Conservation (phyloP, 1,139 yeast genomes). For the Tardiomyces blankii region DNA sequence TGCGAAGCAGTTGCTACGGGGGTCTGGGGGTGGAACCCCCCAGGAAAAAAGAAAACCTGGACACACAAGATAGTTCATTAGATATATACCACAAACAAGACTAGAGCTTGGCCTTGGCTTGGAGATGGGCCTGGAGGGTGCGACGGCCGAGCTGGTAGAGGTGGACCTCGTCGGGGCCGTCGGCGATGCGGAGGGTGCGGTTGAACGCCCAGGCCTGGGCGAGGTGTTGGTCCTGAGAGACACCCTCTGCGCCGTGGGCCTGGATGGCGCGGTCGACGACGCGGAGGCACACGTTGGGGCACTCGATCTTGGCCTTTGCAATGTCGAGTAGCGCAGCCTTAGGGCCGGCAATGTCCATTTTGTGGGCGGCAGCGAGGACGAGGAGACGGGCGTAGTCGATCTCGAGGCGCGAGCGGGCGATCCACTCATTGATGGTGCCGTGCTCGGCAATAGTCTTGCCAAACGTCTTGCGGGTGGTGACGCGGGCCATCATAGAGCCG, state of each 20-base stretch:
- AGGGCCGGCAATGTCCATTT: slow-evolving; percentile 46
- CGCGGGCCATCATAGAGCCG: slow-evolving; percentile 41
- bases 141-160: slow-evolving; percentile 46
- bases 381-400: slow-evolving; percentile 47
- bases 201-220: slow-evolving; percentile 46
- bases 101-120: slow-evolving; percentile 1
- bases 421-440: slow-evolving; percentile 40
- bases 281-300: slow-evolving; percentile 46
- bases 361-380: slow-evolving; percentile 56
- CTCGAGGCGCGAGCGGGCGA: slow-evolving; percentile 49
- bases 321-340: slow-evolving; percentile 49
- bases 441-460: slow-evolving; percentile 45
- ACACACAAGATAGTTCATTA: no score
- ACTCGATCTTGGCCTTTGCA: slow-evolving; percentile 58
- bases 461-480: slow-evolving; percentile 43
- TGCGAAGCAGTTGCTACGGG: no score
- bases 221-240: slow-evolving; percentile 50
- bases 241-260: slow-evolving; percentile 61
- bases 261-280: slow-evolving; percentile 61
- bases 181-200: slow-evolving; percentile 58
- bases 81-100: not conserved
- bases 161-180: slow-evolving; percentile 71
- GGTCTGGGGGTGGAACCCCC: no score
- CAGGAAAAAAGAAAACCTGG: no score
- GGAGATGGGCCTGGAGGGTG: slow-evolving; percentile 20